phyloP scores from a whole-genome alignment of 2,329 filamentous ascomycete genomes.

The Cladosporium phlei region DNA sequence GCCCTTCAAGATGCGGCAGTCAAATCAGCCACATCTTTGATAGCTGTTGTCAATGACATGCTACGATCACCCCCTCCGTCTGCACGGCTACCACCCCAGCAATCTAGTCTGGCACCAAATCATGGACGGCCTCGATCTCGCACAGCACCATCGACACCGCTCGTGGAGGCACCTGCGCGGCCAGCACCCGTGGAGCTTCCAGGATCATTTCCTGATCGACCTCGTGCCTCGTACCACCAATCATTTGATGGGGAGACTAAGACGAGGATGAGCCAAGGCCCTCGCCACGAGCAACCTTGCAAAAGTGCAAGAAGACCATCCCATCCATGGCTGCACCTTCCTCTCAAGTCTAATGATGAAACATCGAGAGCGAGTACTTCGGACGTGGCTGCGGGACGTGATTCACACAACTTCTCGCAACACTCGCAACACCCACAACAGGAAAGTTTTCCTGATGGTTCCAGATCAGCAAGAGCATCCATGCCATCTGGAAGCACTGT shows the following conservation, averaged over 20 bases:
- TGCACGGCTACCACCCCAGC: slow-evolving; percentile 23
- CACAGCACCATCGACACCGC: slow-evolving; percentile 37
- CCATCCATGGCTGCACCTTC: slow-evolving; percentile 2
- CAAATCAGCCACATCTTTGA: slow-evolving; percentile 31
- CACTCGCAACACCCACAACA: too few species aligned
- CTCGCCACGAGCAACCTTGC: background rate
- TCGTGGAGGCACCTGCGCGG: slow-evolving; percentile 21
- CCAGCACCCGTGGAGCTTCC: slow-evolving; percentile 27
- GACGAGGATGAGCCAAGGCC: background rate
- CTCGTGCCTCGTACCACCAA: background rate
- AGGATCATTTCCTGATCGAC: slow-evolving; percentile 20
- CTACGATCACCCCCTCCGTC: slow-evolving; percentile 37
- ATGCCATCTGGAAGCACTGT: too few species aligned
- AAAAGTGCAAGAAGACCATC: background rate
- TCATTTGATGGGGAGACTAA: background rate
- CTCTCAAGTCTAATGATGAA: background rate
- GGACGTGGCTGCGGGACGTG: too few species aligned
- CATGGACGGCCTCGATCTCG: slow-evolving; percentile 37
- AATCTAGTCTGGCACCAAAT: slow-evolving; percentile 31
- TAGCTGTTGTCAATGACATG: slow-evolving; percentile 41
- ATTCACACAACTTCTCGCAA: too few species aligned
- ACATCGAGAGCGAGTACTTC: background rate
- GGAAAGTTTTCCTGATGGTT: too few species aligned
- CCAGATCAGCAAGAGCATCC: too few species aligned
- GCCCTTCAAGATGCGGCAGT: slow-evolving; percentile 30